phyloP scores from a whole-genome alignment of 371 early-diverging fungal genomes.

The Actinomucor elegans region DNA sequence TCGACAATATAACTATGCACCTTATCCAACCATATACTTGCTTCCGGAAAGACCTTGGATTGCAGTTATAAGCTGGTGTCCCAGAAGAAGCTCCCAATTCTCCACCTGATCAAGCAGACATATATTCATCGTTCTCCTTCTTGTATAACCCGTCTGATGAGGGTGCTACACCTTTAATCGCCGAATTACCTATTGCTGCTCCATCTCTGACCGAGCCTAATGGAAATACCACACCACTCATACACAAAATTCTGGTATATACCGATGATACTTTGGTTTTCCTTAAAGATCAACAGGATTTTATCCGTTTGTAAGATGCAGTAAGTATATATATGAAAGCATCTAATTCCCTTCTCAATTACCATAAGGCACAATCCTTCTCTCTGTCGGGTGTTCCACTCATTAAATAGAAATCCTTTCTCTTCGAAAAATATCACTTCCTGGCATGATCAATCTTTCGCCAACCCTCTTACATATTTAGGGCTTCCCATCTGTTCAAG shows the following conservation, averaged over 20 bases:
- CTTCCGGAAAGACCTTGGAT: no score
- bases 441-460: conserved; percentile 4
- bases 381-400: background rate
- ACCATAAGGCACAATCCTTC: conserved; percentile 1
- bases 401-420: background rate
- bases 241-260: conserved; percentile 13
- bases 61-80: no score
- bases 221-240: no score
- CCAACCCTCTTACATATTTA: background rate
- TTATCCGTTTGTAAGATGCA: background rate
- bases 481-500: conserved; percentile 5
- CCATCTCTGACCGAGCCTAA: no score
- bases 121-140: no score
- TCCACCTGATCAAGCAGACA: no score
- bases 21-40: no score
- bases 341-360: conserved; percentile 1
- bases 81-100: no score
- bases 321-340: background rate
- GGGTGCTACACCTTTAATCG: no score
- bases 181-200: no score
- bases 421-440: background rate
- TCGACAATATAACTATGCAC: no score
- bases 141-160: no score
- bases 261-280: conserved; percentile 16
- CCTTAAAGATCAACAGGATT: background rate